A percentile compares a stretch with the other conserved stretches of the same genome.
Evolutionary conservation across 2,329 filamentous ascomycete genomes (phyloP).

Genomic region (Fusarium newnesense): DNA sequence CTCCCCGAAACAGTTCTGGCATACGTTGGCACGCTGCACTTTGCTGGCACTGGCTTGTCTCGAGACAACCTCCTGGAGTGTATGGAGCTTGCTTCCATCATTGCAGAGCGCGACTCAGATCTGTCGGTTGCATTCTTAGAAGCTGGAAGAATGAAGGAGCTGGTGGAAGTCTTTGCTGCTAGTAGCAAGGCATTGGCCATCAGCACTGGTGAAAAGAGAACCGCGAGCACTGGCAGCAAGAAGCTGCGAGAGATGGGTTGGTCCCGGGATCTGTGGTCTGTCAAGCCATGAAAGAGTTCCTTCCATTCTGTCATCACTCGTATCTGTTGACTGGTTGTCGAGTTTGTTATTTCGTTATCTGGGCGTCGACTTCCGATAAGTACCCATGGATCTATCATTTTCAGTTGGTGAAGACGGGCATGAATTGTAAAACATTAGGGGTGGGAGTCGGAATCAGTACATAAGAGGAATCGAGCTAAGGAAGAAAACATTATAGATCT

Average conservation of each 20-base stretch:
- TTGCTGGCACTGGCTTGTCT: slow-evolving; percentile 77
- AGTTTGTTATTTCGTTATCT: slow-evolving; percentile 1
- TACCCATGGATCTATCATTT: slow-evolving; percentile 3
- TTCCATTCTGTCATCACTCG: background rate
- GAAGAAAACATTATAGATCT: background rate
- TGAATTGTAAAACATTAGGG: slow-evolving; percentile 32
- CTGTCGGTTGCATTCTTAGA: slow-evolving; percentile 72
- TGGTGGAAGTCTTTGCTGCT: slow-evolving; percentile 79
- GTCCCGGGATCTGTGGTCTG: slow-evolving; percentile 71
- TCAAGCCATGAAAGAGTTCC: slow-evolving; percentile 48
- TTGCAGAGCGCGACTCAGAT: slow-evolving; percentile 77
- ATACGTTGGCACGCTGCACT: slow-evolving; percentile 84
- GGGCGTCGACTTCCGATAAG: slow-evolving; percentile 24
- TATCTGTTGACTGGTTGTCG: background rate
- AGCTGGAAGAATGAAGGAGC: slow-evolving; percentile 76
- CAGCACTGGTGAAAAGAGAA: slow-evolving; percentile 64
- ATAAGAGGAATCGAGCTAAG: slow-evolving; percentile 8
- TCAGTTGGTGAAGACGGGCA: slow-evolving; percentile 12
- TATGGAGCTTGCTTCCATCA: slow-evolving; percentile 83
- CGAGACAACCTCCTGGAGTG: slow-evolving; percentile 82
- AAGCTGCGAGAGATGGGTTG: slow-evolving; percentile 71
- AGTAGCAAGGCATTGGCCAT: slow-evolving; percentile 78
- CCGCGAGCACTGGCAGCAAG: slow-evolving; percentile 62
- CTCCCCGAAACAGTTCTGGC: slow-evolving; percentile 87
- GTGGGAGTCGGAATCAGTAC: slow-evolving; percentile 12